Conservation (phyloP, 257 asterid species). For the Cynanchum wilfordii region DNA sequence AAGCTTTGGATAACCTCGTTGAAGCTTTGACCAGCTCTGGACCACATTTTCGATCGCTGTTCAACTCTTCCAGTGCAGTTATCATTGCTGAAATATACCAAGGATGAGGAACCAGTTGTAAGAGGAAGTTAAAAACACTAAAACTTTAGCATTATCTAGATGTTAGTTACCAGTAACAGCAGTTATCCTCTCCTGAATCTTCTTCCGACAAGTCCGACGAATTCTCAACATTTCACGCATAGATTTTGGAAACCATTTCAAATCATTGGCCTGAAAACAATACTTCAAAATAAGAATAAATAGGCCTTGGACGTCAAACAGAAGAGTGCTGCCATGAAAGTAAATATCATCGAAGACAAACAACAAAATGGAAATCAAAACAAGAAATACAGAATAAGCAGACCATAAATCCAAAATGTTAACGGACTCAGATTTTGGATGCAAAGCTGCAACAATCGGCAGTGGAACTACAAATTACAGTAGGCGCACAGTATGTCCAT, state of each 20-base stretch:
- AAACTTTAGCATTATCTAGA: background rate
- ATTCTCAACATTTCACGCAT: conserved; percentile 45
- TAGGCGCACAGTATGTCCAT: background rate
- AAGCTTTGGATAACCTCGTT: conserved; percentile 56
- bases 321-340: background rate
- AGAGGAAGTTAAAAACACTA: background rate
- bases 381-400: background rate
- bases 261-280: conserved; percentile 63
- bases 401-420: background rate
- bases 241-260: conserved; percentile 63
- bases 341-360: background rate
- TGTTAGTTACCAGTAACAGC: conserved; percentile 55
- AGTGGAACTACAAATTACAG: background rate
- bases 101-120: background rate
- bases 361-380: background rate
- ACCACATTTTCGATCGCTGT: conserved; percentile 32
- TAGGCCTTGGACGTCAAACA: background rate
- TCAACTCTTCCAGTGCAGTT: conserved; percentile 48
- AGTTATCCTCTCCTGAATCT: conserved; percentile 75
- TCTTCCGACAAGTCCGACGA: conserved; percentile 66
- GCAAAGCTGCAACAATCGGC: background rate
- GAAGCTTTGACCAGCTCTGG: conserved; percentile 69
- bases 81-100: conserved; percentile 55
- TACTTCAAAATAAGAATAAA: background rate
- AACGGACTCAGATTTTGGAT: background rate